phyloP scores from a whole-genome alignment of 805 yeast genomes.

The Sugiyamaella smithiae region DNA sequence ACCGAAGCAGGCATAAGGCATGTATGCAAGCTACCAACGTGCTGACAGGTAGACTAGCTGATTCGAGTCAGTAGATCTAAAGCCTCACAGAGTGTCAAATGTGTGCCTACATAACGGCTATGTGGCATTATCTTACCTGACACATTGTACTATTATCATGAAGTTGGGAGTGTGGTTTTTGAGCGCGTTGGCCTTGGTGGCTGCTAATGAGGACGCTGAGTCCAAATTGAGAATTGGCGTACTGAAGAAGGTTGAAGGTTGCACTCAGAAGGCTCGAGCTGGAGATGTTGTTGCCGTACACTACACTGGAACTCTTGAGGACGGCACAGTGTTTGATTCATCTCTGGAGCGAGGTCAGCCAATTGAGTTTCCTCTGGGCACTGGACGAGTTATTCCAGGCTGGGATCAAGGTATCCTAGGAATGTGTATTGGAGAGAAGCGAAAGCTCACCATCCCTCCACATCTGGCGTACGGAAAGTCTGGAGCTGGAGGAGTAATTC shows the following conservation, averaged over 20 bases:
- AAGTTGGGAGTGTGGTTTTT: not conserved
- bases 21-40: too few relatives aligned
- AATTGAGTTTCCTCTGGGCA: constrained; percentile 67
- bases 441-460: constrained; percentile 77
- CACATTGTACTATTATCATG: too few relatives aligned
- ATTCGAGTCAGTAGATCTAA: too few relatives aligned
- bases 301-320: constrained; percentile 67
- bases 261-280: constrained; percentile 52
- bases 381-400: constrained; percentile 78
- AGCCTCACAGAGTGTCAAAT: too few relatives aligned
- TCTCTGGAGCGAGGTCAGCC: constrained; percentile 66
- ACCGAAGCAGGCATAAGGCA: too few relatives aligned
- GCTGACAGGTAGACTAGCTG: too few relatives aligned
- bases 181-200: not conserved
- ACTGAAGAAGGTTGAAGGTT: constrained; percentile 49
- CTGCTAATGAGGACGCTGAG: not conserved
- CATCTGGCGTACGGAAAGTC: constrained; percentile 67
- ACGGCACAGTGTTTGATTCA: constrained; percentile 74
- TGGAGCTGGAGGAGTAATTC: constrained; percentile 76
- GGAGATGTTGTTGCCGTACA: constrained; percentile 77
- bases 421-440: constrained; percentile 87
- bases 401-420: constrained; percentile 85
- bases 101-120: too few relatives aligned
- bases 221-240: constrained; percentile 35
- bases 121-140: too few relatives aligned